Conservation (phyloP, 164 flowering plant genomes). For the Brasenia schreberi region DNA sequence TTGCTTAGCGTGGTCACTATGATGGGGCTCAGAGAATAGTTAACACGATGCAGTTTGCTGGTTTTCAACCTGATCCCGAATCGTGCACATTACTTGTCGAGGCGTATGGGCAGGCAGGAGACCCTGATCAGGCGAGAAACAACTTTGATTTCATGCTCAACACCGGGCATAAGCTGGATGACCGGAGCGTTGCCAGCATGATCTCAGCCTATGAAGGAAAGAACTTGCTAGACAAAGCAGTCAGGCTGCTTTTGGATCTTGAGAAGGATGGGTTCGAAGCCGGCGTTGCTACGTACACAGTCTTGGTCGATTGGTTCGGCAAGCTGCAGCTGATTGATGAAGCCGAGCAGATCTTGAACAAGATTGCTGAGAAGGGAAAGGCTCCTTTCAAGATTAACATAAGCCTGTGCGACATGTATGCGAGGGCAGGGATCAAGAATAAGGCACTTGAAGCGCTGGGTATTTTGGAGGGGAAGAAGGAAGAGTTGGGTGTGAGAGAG, state of each 20-base stretch:
- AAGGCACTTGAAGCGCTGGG: conserved; percentile 62
- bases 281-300: conserved; percentile 62
- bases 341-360: conserved; percentile 53
- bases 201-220: conserved; percentile 61
- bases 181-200: conserved; percentile 59
- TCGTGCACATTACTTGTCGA: conserved; percentile 54
- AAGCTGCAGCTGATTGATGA: conserved; percentile 63
- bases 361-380: conserved; percentile 49
- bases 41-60: conserved; percentile 51
- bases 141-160: conserved; percentile 50
- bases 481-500: conserved; percentile 32
- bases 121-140: conserved; percentile 47
- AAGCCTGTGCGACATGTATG: conserved; percentile 80
- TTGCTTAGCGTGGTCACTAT: conserved; percentile 37
- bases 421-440: conserved; percentile 41
- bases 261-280: conserved; percentile 73
- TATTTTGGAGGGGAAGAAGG: conserved; percentile 56
- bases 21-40: conserved; percentile 43
- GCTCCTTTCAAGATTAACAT: conserved; percentile 50
- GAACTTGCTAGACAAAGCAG: conserved; percentile 62
- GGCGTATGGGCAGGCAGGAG: conserved; percentile 48
- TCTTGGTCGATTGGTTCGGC: conserved; percentile 77
- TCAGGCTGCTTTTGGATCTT: conserved; percentile 49
- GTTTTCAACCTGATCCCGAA: conserved; percentile 40
- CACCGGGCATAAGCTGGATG: conserved; percentile 65